Evolutionary conservation across 305 asterid species (phyloP).

Genomic region (Ruellia speciosa): DNA sequence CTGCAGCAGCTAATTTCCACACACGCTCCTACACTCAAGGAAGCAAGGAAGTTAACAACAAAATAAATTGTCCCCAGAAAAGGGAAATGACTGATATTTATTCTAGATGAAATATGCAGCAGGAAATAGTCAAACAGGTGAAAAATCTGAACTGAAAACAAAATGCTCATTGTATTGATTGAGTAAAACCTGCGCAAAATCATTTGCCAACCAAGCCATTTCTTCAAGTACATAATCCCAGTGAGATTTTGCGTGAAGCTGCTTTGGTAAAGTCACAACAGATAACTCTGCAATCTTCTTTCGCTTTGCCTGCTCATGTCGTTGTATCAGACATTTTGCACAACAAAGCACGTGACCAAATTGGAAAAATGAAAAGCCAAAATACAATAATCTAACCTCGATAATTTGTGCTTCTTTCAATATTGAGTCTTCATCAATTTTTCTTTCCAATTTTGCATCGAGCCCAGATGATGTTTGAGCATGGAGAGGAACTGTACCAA

Average conservation of each 20-base stretch:
- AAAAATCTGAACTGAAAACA: constrained; percentile 14
- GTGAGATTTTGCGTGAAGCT: constrained; percentile 47
- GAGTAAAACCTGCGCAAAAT: constrained; percentile 83
- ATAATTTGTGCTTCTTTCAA: constrained; percentile 82
- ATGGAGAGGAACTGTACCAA: constrained; percentile 27
- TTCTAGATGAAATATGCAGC: too few relatives aligned
- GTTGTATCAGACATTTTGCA: constrained; percentile 35
- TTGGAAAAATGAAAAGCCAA: constrained; percentile 10
- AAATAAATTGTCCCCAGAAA: not conserved
- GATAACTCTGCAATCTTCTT: constrained; percentile 67
- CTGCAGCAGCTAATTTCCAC: constrained; percentile 81
- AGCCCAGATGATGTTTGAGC: constrained; percentile 31
- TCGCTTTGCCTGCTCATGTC: constrained; percentile 70
- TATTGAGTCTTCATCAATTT: constrained; percentile 71
- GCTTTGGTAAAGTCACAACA: constrained; percentile 30
- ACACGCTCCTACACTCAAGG: constrained; percentile 66
- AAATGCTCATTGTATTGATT: not conserved
- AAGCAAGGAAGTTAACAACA: constrained; percentile 17
- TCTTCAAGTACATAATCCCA: constrained; percentile 96
- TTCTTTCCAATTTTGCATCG: constrained; percentile 30
- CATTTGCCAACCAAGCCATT: constrained; percentile 98
- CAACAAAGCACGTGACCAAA: constrained; percentile 17
- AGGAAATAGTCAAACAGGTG: constrained; percentile 7
- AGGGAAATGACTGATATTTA: too few relatives aligned
- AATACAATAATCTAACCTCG: constrained; percentile 49